Evolutionary conservation across 2,329 filamentous ascomycete species (phyloP).

Genomic region (Arthroderma sp.): DNA sequence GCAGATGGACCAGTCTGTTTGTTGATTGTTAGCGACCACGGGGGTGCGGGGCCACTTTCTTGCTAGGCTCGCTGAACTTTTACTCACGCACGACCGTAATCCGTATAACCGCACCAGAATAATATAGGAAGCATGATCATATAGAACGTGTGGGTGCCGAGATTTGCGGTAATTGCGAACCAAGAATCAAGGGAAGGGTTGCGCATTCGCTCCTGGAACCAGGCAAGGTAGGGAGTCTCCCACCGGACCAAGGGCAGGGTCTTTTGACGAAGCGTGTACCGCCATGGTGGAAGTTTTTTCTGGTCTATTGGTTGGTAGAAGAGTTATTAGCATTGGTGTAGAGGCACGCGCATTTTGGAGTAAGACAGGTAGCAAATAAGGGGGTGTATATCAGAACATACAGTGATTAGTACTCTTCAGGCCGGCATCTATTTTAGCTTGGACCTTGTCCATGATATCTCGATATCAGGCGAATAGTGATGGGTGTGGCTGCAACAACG

Average conservation of each 20-base stretch:
- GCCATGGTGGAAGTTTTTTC: constrained; percentile 71
- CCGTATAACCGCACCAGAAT: constrained; percentile 89
- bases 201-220: constrained; percentile 66
- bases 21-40: constrained; percentile 2
- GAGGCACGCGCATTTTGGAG: background rate
- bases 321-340: constrained; percentile 9
- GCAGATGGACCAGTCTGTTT: constrained; percentile 49
- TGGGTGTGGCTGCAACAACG: background rate
- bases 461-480: background rate
- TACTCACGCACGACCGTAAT: constrained; percentile 72
- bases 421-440: constrained; percentile 46
- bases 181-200: constrained; percentile 83
- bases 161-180: constrained; percentile 91
- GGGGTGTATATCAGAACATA: constrained; percentile 17
- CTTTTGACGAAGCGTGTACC: constrained; percentile 68
- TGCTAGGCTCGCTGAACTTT: background rate
- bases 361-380: background rate
- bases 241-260: constrained; percentile 78
- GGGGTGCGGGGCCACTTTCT: no score
- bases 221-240: constrained; percentile 90
- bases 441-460: constrained; percentile 25
- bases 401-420: constrained; percentile 69
- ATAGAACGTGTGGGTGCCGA: constrained; percentile 97
- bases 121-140: constrained; percentile 89
- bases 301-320: constrained; percentile 48